Evolutionary conservation across 2,329 filamentous ascomycete genomes (phyloP).

Genomic region (Venturia nashicola): DNA sequence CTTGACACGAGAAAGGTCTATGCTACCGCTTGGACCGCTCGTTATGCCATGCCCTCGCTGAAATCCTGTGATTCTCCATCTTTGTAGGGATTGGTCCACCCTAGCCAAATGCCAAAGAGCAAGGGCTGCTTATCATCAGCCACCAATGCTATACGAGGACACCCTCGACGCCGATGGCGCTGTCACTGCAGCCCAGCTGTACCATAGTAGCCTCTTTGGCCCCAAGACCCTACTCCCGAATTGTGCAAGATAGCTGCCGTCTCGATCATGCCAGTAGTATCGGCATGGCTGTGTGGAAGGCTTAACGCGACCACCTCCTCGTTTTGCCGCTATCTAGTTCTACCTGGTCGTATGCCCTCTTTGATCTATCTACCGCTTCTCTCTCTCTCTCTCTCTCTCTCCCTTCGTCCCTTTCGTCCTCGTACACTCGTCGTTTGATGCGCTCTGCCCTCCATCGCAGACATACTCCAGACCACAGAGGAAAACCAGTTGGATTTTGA

Average conservation of each 20-base stretch:
- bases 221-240: not conserved
- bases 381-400: not conserved
- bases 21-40: not conserved
- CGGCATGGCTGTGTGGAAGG: not conserved
- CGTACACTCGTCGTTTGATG: not conserved
- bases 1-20: not conserved
- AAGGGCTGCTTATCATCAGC: too few species aligned
- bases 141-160: too few species aligned
- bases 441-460: not conserved
- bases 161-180: not conserved
- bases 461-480: not conserved
- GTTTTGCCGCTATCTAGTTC: constrained; percentile 1
- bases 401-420: not conserved
- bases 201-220: not conserved
- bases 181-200: not conserved
- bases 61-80: not conserved
- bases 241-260: constrained; percentile 3
- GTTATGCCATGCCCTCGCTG: not conserved
- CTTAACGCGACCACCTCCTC: not conserved
- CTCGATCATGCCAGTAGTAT: not conserved
- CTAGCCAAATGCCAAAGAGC: not conserved
- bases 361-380: not conserved
- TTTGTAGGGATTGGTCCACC: not conserved
- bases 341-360: not conserved
- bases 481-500: not conserved